phyloP scores from a whole-genome alignment of 768 basidiomycete species.

The Candolleomyces eurysporus region DNA sequence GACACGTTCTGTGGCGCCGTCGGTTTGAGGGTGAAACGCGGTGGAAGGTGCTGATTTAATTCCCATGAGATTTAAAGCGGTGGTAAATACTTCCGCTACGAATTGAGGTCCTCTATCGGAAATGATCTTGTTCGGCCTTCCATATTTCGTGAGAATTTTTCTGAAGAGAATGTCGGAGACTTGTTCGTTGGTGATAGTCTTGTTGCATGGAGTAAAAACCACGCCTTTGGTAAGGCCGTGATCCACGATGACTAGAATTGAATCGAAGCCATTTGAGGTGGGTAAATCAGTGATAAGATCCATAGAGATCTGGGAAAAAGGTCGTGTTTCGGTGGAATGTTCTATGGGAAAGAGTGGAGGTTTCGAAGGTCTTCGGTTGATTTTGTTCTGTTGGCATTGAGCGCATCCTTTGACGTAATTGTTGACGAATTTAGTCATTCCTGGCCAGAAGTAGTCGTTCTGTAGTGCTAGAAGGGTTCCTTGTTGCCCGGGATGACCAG shows the following conservation, averaged over 20 bases:
- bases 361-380: slow-evolving; percentile 8
- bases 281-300: slow-evolving; percentile 6
- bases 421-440: neutral
- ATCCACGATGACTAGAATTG: slow-evolving; percentile 2
- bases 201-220: neutral
- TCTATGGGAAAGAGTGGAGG: slow-evolving; percentile 6
- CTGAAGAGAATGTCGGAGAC: too few species aligned
- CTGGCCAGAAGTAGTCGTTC: slow-evolving; percentile 7
- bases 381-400: slow-evolving; percentile 13
- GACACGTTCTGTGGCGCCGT: too few species aligned
- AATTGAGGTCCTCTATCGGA: slow-evolving; percentile 23
- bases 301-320: neutral
- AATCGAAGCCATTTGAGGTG: slow-evolving; percentile 1
- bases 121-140: too few species aligned
- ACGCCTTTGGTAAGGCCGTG: slow-evolving; percentile 9
- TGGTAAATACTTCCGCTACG: slow-evolving; percentile 16
- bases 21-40: slow-evolving; percentile 35
- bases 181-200: slow-evolving; percentile 3
- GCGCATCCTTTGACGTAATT: slow-evolving; percentile 11
- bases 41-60: slow-evolving; percentile 23
- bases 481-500: slow-evolving; percentile 6
- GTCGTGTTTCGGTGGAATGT: neutral
- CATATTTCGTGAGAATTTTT: too few species aligned
- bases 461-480: neutral
- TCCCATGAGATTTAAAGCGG: slow-evolving; percentile 16